Evolutionary conservation across 257 asterid species (phyloP).

Genomic region (Przewalskia tangutica): DNA sequence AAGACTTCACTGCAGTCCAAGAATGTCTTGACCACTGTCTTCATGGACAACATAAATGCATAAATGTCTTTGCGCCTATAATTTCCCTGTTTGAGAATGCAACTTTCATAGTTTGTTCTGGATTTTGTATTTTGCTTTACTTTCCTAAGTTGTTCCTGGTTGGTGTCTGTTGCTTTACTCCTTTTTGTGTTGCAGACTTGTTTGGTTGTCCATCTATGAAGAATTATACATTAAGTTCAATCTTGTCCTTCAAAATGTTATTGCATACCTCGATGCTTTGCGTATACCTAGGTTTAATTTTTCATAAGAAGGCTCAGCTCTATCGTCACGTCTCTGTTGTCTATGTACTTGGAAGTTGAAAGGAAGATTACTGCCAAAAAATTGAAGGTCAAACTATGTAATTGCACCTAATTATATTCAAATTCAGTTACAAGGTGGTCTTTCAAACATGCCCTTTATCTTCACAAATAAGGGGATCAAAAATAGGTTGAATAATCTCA

Average conservation of each 20-base stretch:
- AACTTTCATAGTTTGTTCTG: neutral
- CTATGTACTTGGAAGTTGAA: neutral
- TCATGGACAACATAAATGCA: neutral
- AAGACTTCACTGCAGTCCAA: slow-evolving; percentile 8
- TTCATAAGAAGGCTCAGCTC: neutral
- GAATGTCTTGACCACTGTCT: slow-evolving; percentile 7
- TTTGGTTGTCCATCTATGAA: neutral
- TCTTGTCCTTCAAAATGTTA: neutral
- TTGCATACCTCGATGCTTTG: neutral
- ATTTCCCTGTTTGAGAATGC: neutral
- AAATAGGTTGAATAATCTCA: no score
- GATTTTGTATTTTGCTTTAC: neutral
- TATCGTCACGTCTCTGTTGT: neutral
- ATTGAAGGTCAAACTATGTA: no score
- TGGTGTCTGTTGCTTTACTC: neutral
- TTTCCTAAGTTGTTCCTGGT: neutral
- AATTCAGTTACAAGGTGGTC: no score
- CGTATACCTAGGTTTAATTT: neutral
- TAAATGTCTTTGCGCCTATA: no score
- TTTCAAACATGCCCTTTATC: no score
- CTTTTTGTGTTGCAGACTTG: neutral
- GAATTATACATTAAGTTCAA: neutral
- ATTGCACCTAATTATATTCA: no score
- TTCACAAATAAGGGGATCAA: no score
- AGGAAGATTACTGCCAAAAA: neutral